Percentiles rank a stretch among this genome's conserved stretches.
Conservation (phyloP, 1,284 basidiomycete genomes). For the Cutaneotrichosporon cavernicola region DNA sequence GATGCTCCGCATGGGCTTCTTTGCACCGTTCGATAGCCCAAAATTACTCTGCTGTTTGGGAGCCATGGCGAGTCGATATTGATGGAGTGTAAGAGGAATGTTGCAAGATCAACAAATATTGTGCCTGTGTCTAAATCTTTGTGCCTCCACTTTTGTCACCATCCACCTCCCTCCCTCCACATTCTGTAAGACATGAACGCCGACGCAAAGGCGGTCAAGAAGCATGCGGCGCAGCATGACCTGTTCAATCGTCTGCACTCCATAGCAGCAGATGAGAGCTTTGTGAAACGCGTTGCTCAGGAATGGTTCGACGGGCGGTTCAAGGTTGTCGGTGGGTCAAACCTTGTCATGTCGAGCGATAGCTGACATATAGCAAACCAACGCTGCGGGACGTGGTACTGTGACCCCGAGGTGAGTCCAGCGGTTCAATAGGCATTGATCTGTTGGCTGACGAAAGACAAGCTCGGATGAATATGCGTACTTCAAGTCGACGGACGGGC, state of each 20-base stretch:
- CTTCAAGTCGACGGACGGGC: constrained; percentile 97
- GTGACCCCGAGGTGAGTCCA: constrained; percentile 61
- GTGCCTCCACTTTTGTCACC: constrained; percentile 9
- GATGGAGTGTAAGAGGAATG: background rate
- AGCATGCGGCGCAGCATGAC: constrained; percentile 56
- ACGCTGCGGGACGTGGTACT: constrained; percentile 93
- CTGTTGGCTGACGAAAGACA: constrained; percentile 33
- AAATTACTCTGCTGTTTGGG: constrained; percentile 11
- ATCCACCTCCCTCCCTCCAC: background rate
- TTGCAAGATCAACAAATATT: constrained; percentile 7
- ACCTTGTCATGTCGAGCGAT: background rate
- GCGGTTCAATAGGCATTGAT: background rate
- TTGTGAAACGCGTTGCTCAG: constrained; percentile 63
- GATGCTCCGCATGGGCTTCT: constrained; percentile 33
- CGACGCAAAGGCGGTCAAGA: constrained; percentile 37
- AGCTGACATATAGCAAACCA: constrained; percentile 65
- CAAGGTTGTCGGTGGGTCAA: constrained; percentile 42
- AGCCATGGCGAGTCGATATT: background rate
- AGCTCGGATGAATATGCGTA: constrained; percentile 61
- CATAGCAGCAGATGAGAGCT: constrained; percentile 70
- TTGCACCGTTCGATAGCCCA: constrained; percentile 1
- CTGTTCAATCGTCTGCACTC: constrained; percentile 84
- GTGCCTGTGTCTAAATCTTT: constrained; percentile 14
- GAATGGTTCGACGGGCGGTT: constrained; percentile 55
- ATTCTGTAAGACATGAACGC: constrained; percentile 18